Percentiles rank a stretch among this genome's conserved stretches.
Evolutionary conservation across 352 stramenopile species (phyloP).

Genomic region (Pythium grandisporangium): DNA sequence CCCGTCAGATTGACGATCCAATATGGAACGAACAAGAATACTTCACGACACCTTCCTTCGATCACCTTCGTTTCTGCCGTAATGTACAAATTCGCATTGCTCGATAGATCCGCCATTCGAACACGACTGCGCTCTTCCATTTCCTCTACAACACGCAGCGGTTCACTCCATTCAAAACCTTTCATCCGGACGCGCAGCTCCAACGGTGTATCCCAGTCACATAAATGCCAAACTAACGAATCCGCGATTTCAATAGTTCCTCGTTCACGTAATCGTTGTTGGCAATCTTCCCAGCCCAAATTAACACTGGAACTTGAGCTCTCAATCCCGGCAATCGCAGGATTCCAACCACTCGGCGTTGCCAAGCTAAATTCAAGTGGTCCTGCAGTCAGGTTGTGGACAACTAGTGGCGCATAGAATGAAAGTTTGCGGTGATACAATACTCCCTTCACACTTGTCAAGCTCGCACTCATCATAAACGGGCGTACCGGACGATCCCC

Average conservation of each 20-base stretch:
- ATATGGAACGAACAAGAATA: slow-evolving; percentile 82
- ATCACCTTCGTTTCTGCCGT: slow-evolving; percentile 48
- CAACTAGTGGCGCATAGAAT: slow-evolving; percentile 69
- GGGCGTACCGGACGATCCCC: slow-evolving; percentile 68
- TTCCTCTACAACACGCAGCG: slow-evolving; percentile 38
- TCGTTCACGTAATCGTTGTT: slow-evolving; percentile 69
- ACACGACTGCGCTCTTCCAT: slow-evolving; percentile 47
- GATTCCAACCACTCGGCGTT: slow-evolving; percentile 65
- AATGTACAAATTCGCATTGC: slow-evolving; percentile 58
- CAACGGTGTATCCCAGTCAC: slow-evolving; percentile 63
- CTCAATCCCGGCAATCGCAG: slow-evolving; percentile 25
- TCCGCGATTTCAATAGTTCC: slow-evolving; percentile 72
- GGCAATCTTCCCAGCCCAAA: slow-evolving; percentile 59
- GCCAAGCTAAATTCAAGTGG: slow-evolving; percentile 64
- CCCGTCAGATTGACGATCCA: slow-evolving; percentile 86
- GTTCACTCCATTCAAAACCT: slow-evolving; percentile 82
- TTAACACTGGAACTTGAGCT: slow-evolving; percentile 25
- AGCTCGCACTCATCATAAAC: slow-evolving; percentile 67
- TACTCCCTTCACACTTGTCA: slow-evolving; percentile 41
- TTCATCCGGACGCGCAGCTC: slow-evolving; percentile 75
- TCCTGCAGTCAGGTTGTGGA: slow-evolving; percentile 71
- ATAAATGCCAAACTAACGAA: slow-evolving; percentile 78
- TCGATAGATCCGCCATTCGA: slow-evolving; percentile 75
- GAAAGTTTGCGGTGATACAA: slow-evolving; percentile 68
- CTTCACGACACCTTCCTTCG: slow-evolving; percentile 47